Evolutionary conservation across 148 eudicot genomes (phyloP).

Genomic region (Rhododendron ferrugineum): DNA sequence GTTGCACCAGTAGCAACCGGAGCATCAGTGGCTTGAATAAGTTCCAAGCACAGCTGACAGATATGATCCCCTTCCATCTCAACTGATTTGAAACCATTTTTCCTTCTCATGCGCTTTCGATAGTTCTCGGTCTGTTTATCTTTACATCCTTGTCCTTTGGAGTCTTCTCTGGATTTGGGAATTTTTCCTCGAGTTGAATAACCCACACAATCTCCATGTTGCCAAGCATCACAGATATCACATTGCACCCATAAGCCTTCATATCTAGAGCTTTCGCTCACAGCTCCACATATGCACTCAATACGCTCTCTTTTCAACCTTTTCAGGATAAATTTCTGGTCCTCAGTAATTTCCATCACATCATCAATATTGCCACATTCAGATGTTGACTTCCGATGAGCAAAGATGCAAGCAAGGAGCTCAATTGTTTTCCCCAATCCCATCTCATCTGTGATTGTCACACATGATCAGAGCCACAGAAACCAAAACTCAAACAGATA

Average conservation of each 20-base stretch:
- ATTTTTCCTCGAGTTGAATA: conserved; percentile 37
- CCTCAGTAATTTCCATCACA: conserved; percentile 21
- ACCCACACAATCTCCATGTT: conserved; percentile 90
- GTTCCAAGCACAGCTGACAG: conserved; percentile 68
- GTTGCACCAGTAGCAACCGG: conserved; percentile 87
- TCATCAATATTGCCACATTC: conserved; percentile 30
- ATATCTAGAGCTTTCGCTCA: conserved; percentile 70
- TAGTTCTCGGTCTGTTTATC: conserved; percentile 18
- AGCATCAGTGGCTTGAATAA: conserved; percentile 65
- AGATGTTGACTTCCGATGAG: conserved; percentile 61
- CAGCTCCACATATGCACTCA: conserved; percentile 93
- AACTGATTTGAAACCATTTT: conserved; percentile 32
- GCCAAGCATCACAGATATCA: conserved; percentile 99
- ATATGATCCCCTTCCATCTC: conserved; percentile 48
- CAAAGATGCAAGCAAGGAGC: conserved; percentile 83
- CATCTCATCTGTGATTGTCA: conserved; percentile 76
- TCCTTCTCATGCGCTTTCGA: conserved; percentile 38
- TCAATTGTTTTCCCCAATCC: conserved; percentile 97
- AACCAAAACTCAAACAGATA: conserved; percentile 9
- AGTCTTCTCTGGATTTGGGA: conserved; percentile 24
- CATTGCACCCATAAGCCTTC: conserved; percentile 94
- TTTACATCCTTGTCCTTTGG: conserved; percentile 16
- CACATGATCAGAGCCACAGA: conserved; percentile 16
- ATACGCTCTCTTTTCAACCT: conserved; percentile 89
- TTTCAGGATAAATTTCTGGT: conserved; percentile 36